phyloP scores from a whole-genome alignment of 2,329 filamentous ascomycete species.

The Exserohilum turcica region DNA sequence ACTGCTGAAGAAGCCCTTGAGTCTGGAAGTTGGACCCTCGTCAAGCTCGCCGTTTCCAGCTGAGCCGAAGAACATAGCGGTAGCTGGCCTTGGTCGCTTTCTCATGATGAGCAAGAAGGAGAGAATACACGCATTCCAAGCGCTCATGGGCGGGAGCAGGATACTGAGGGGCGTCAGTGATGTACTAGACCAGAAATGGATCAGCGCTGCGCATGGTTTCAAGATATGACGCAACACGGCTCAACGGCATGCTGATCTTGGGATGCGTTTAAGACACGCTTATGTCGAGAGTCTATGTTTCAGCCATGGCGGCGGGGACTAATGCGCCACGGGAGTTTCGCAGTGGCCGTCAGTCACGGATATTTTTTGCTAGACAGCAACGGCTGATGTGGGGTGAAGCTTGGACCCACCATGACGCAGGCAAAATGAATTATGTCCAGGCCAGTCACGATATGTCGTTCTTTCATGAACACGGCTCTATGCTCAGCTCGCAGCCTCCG shows the following conservation, averaged over 20 bases:
- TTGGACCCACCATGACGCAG: slow-evolving; percentile 28
- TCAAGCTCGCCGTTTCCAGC: slow-evolving; percentile 6
- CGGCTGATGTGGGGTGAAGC: slow-evolving; percentile 13
- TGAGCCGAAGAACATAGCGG: slow-evolving; percentile 1
- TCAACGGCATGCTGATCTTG: not conserved
- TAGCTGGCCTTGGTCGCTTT: slow-evolving; percentile 59
- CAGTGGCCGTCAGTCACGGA: not conserved
- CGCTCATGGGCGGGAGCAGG: slow-evolving; percentile 59
- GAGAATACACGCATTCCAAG: slow-evolving; percentile 57
- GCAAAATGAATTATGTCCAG: slow-evolving; percentile 27
- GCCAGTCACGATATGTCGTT: not conserved
- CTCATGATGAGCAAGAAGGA: slow-evolving; percentile 61
- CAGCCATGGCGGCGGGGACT: not conserved
- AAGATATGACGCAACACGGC: slow-evolving; percentile 16
- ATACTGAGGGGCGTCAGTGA: slow-evolving; percentile 60
- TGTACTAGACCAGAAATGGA: slow-evolving; percentile 59
- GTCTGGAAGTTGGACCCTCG: slow-evolving; percentile 10
- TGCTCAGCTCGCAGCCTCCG: slow-evolving; percentile 6
- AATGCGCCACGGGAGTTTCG: not conserved
- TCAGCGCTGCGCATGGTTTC: slow-evolving; percentile 44
- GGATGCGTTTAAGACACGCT: not conserved
- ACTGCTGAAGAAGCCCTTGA: slow-evolving; percentile 32
- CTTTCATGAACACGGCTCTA: slow-evolving; percentile 2
- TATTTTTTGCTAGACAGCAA: not conserved
- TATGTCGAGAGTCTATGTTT: not conserved